Evolutionary conservation across 495 filamentous ascomycete genomes (phyloP), one percentile per base, ranked within the genome.

Genomic region (Glutinoglossum americanum): DNA sequence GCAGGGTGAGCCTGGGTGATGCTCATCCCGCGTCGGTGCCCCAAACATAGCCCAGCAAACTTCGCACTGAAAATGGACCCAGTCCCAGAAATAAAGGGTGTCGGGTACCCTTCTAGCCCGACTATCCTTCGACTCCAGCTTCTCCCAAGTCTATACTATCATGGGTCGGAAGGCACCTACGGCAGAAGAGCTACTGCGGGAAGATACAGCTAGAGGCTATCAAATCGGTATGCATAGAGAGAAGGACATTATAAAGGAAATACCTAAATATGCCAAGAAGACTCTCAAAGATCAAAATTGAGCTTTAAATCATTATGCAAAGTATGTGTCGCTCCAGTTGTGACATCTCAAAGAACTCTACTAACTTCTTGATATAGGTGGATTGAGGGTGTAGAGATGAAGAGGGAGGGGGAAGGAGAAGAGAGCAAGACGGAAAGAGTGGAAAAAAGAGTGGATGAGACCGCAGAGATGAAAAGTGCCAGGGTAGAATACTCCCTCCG

Each of bases 211-310:
- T n/a, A n/a, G n/a, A n/a, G n/a, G n/a, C n/a, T n/a, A n/a, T n/a
- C 37, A 41, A 41, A 13, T 41, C 17, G 37, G 37, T 17, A 13
- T 13, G 17, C 15, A 41, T 41, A 41, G 37, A 17, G 15, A 41
- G 17, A 41, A 41, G 37, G 37, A 41, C 37, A 41, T 13, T 41
- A 41, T 17, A 41, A 41, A 41, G 37, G 6, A 41, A 13, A 13
- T 5, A 17, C 37, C 7, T 9, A 41, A 41, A 41, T 41, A 41
- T 41, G 37, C 17, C 7, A 41, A 41, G 37, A 41, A 41, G 37
- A 61, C 56, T 37, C 59, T 61, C 0, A 58, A 17, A 48, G 59
- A 58, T 30, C 56, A 55, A 37, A 25, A 61, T 30, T 11, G 26
- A 7, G 30, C 56, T 55, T 55, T 54, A 30, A 48, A 21, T 17